Conservation (phyloP, 176 grass and related monocot species). For the Musa beccarii region DNA sequence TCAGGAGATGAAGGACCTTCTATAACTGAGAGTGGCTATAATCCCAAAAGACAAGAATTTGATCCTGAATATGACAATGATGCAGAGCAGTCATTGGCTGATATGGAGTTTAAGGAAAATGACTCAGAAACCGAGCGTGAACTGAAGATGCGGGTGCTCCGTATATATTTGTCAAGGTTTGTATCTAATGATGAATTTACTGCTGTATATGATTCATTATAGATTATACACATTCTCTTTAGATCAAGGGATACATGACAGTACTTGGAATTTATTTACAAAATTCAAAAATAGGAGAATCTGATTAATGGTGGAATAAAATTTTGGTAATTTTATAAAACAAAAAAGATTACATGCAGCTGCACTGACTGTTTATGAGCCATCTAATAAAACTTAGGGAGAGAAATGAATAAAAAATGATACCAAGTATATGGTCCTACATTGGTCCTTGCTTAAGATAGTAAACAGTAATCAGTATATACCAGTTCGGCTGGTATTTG, state of each 20-base stretch:
- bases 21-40: constrained; percentile 88
- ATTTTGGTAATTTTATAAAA: neutral
- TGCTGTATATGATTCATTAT: neutral
- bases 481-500: too few relatives aligned
- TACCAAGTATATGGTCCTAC: too few relatives aligned
- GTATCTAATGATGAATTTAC: neutral
- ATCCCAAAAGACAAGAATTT: constrained; percentile 91
- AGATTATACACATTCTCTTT: neutral
- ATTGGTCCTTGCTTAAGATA: too few relatives aligned
- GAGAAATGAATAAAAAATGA: neutral
- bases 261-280: neutral
- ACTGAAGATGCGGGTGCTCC: constrained; percentile 73
- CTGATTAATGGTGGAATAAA: neutral
- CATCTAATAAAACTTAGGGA: neutral
- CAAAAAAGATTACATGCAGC: neutral
- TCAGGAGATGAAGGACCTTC: constrained; percentile 86
- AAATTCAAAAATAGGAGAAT: neutral
- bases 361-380: neutral
- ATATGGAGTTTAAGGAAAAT: constrained; percentile 98
- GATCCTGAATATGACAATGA: constrained; percentile 98
- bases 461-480: too few relatives aligned
- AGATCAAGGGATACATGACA: neutral
- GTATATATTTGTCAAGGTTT: constrained; percentile 88
- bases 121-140: constrained; percentile 77
- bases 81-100: constrained; percentile 86